Evolutionary conservation across 139 green algal genomes (phyloP).

Genomic region (Desmodesmus armatus): DNA sequence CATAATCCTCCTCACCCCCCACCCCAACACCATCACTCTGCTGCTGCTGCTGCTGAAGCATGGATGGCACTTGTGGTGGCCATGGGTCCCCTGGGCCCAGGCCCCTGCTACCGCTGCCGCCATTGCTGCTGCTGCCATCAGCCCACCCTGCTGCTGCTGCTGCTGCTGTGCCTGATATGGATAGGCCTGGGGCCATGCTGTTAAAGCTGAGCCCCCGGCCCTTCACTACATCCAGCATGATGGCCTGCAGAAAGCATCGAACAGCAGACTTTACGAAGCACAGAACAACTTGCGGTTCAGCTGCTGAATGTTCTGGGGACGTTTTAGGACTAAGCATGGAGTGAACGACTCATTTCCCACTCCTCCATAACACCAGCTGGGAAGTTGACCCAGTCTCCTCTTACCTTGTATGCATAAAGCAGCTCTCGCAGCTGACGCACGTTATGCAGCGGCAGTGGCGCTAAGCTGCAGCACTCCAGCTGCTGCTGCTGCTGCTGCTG

Average conservation of each 20-base stretch:
- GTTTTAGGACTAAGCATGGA: too few relatives aligned
- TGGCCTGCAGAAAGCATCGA: background rate
- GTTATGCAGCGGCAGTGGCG: slow-evolving; percentile 46
- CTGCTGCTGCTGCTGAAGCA: background rate
- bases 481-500: slow-evolving; percentile 8
- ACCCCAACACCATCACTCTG: background rate
- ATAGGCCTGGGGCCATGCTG: too few relatives aligned
- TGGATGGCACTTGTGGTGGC: background rate
- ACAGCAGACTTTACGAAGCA: background rate
- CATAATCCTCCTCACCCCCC: too few relatives aligned
- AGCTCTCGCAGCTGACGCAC: slow-evolving; percentile 58
- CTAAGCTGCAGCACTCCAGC: slow-evolving; percentile 6
- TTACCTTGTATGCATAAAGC: slow-evolving; percentile 47
- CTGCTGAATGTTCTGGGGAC: too few relatives aligned
- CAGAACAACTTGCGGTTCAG: too few relatives aligned
- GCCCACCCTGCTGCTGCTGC: background rate
- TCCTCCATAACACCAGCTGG: background rate
- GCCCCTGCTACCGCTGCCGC: slow-evolving; percentile 17
- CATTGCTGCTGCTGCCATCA: background rate
- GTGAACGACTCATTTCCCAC: background rate
- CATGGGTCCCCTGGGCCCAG: background rate
- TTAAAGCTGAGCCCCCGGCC: background rate
- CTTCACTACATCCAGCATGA: background rate
- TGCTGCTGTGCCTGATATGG: background rate
- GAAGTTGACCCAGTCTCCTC: background rate